Percentiles rank a stretch among this genome's conserved stretches.
These are phyloP conservation scores for Yamadazyma scolyti DNA, from an alignment of 805 yeast species.

Conservation along the genomic window DNA sequence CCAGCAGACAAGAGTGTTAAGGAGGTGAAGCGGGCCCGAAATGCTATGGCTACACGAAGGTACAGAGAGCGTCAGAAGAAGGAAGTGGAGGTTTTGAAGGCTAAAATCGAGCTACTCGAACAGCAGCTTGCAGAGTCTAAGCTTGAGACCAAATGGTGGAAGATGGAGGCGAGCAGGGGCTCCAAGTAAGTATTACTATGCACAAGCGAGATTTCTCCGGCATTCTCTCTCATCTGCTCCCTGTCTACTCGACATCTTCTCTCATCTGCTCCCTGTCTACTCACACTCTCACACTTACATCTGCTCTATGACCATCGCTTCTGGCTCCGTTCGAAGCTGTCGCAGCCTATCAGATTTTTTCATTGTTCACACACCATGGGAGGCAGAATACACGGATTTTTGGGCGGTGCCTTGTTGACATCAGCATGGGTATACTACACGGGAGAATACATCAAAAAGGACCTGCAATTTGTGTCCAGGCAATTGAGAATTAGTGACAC, in stretches of 20 bases:
- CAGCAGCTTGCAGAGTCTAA: constrained; percentile 2
- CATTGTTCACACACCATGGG: constrained; percentile 22
- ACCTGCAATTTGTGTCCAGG: constrained; percentile 42
- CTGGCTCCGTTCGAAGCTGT: neutral
- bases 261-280: neutral
- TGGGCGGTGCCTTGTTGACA: constrained; percentile 55
- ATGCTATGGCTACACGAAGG: constrained; percentile 11
- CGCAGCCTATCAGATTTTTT: neutral
- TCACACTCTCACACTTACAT: too few relatives aligned
- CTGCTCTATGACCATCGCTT: too few relatives aligned
- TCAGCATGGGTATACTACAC: constrained; percentile 63
- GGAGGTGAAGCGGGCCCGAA: constrained; percentile 4
- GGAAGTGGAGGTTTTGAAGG: constrained; percentile 10
- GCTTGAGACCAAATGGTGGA: constrained; percentile 9
- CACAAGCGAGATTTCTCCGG: too few relatives aligned
- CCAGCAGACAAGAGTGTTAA: neutral
- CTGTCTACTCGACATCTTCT: neutral
- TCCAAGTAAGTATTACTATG: too few relatives aligned
- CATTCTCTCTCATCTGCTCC: neutral
- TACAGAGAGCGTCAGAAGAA: constrained; percentile 9
- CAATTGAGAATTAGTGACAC: constrained; percentile 47
- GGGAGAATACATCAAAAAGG: constrained; percentile 49
- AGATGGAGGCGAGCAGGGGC: constrained; percentile 12
- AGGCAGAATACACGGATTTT: constrained; percentile 42
- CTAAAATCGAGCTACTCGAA: constrained; percentile 6